Percentiles rank a stretch among this genome's conserved stretches.
phyloP scores from a whole-genome alignment of 371 early-diverging fungal genomes.

The Apophysomyces ossiformis region DNA sequence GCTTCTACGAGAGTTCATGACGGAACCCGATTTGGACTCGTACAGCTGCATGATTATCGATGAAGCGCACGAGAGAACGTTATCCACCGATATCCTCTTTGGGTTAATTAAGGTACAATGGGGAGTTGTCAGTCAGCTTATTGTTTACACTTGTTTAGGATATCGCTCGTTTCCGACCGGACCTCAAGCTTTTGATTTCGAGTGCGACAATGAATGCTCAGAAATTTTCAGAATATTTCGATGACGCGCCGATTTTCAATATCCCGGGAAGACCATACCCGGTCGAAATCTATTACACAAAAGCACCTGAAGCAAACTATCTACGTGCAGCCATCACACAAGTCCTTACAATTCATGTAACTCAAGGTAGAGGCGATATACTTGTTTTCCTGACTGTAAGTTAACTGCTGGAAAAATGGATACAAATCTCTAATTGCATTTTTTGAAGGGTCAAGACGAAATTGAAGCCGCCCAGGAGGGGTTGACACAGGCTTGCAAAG shows the following conservation, averaged over 20 bases:
- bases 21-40: conserved; percentile 92
- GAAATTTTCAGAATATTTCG: conserved; percentile 95
- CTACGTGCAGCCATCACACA: conserved; percentile 93
- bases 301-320: conserved; percentile 98
- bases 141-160: conserved; percentile 47
- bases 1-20: conserved; percentile 97
- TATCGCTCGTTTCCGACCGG: conserved; percentile 92
- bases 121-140: background rate
- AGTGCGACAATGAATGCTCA: conserved; percentile 99
- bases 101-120: conserved; percentile 89
- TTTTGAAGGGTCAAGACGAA: conserved; percentile 92
- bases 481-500: conserved; percentile 77
- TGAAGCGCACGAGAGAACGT: conserved; percentile 99
- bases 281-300: conserved; percentile 94
- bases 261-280: conserved; percentile 94
- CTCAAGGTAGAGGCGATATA: conserved; percentile 93
- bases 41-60: conserved; percentile 98
- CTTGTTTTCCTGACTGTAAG: conserved; percentile 94
- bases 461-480: conserved; percentile 93
- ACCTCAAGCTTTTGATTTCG: conserved; percentile 95
- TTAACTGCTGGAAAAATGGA: background rate
- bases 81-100: conserved; percentile 98
- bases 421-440: background rate
- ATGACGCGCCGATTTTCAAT: conserved; percentile 94
- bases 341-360: conserved; percentile 95